These are phyloP conservation scores for Gastrolobium villosum DNA, from an alignment of 306 rosid genomes.

Conservation along the genomic window DNA sequence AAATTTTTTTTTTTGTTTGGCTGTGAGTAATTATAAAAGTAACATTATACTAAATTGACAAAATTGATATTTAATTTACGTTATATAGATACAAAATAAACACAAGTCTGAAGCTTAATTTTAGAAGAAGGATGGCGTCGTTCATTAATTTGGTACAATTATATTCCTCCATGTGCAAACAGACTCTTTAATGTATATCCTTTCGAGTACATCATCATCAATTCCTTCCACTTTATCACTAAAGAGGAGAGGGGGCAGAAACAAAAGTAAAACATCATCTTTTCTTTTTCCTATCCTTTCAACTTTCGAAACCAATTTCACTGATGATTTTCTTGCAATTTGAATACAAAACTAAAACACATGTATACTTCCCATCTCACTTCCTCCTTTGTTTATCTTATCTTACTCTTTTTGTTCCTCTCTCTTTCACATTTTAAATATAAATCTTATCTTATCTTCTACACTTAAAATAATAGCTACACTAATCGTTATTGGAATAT, in stretches of 20 bases:
- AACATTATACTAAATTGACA: background rate
- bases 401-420: constrained; percentile 28
- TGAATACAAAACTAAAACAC: constrained; percentile 51
- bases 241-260: constrained; percentile 56
- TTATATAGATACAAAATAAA: constrained; percentile 4
- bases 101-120: constrained; percentile 31
- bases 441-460: too few relatives aligned
- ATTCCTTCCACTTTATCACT: constrained; percentile 63
- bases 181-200: constrained; percentile 55
- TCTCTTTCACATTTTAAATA: constrained; percentile 66
- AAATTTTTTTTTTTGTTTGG: background rate
- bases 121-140: constrained; percentile 7
- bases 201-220: constrained; percentile 56
- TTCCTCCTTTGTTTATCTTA: constrained; percentile 37
- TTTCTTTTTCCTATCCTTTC: constrained; percentile 66
- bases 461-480: too few relatives aligned
- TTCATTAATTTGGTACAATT: constrained; percentile 10
- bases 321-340: constrained; percentile 75
- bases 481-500: too few relatives aligned
- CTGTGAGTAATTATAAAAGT: background rate
- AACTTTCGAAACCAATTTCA: constrained; percentile 62
- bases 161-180: constrained; percentile 58
- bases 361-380: constrained; percentile 31
- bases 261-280: constrained; percentile 67
- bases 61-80: background rate